phyloP scores from a whole-genome alignment of 176 grass and related monocot species.

The Triticum urartu region DNA sequence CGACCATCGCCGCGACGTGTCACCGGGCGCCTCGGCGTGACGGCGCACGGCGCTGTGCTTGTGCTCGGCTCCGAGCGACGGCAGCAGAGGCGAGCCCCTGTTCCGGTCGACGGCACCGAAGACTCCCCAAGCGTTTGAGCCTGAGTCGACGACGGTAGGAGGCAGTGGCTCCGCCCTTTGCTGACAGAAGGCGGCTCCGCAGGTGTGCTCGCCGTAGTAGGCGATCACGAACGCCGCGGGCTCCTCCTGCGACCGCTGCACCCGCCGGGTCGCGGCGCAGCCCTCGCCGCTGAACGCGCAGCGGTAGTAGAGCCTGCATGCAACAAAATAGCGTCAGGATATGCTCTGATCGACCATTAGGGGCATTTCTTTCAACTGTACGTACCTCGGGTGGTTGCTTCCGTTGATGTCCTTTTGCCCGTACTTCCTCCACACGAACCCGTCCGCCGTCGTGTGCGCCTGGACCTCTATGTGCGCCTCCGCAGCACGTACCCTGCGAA shows the following conservation, averaged over 20 bases:
- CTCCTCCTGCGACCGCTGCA: conserved; percentile 54
- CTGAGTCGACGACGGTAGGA: conserved; percentile 33
- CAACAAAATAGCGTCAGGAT: neutral
- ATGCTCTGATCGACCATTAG: neutral
- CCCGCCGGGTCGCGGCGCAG: conserved; percentile 55
- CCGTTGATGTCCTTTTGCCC: conserved; percentile 69
- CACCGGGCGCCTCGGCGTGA: neutral
- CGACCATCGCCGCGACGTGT: conserved; percentile 5
- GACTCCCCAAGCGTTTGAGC: neutral
- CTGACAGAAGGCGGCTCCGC: neutral
- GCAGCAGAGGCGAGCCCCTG: neutral
- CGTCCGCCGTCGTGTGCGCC: conserved; percentile 35
- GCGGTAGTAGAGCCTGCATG: conserved; percentile 58
- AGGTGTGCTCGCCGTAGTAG: conserved; percentile 68
- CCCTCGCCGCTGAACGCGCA: conserved; percentile 52
- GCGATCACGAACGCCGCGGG: conserved; percentile 46
- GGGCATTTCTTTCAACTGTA: neutral
- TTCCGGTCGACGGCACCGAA: neutral
- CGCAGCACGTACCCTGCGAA: conserved; percentile 33
- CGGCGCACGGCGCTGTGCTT: neutral
- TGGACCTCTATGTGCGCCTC: conserved; percentile 17
- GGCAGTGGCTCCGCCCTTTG: neutral
- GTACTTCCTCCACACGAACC: conserved; percentile 78
- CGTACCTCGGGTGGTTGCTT: conserved; percentile 41
- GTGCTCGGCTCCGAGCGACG: neutral